A percentile compares a stretch with the other conserved stretches of the same genome.
These are phyloP conservation scores for Neoscytalidium dimidiatum DNA, from an alignment of 2,329 filamentous ascomycete genomes.

Conservation along the genomic window DNA sequence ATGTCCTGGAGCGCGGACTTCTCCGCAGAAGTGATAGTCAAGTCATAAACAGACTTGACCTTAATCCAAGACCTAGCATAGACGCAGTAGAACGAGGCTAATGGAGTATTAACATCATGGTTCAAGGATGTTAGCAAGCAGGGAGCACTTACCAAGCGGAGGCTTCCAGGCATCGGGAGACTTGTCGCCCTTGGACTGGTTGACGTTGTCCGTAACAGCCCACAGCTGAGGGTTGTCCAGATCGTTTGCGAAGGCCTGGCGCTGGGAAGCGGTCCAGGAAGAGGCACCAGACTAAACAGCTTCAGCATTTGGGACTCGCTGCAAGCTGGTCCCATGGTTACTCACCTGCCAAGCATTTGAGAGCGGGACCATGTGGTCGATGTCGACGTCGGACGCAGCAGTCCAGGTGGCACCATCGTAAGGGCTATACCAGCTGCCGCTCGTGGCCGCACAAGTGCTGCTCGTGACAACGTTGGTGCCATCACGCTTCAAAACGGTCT, in stretches of 20 bases:
- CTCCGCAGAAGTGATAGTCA: conserved; percentile 72
- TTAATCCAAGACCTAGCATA: conserved; percentile 77
- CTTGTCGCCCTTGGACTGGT: conserved; percentile 71
- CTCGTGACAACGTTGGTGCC: conserved; percentile 63
- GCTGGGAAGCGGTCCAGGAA: conserved; percentile 67
- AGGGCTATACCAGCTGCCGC: conserved; percentile 69
- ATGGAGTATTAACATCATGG: conserved; percentile 19
- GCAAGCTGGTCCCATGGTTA: conserved; percentile 17
- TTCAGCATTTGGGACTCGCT: not conserved
- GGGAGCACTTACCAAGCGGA: conserved; percentile 51
- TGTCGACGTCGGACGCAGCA: conserved; percentile 69
- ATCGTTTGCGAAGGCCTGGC: conserved; percentile 76
- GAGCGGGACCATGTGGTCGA: conserved; percentile 81
- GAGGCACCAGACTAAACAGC: conserved; percentile 64
- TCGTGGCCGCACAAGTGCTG: conserved; percentile 62
- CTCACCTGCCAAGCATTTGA: conserved; percentile 76
- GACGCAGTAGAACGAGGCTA: conserved; percentile 69
- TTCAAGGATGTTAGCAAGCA: conserved; percentile 25
- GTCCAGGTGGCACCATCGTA: conserved; percentile 76
- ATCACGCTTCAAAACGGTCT: conserved; percentile 73
- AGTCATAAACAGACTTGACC: conserved; percentile 71
- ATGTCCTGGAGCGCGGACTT: conserved; percentile 67
- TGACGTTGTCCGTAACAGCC: conserved; percentile 77
- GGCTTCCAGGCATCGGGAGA: conserved; percentile 79
- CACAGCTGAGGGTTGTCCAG: conserved; percentile 73